Evolutionary conservation across 192 early-diverging fungal species (phyloP), one percentile per base, ranked within the genome.

Genomic region (Gorgonomyces haynaldii): DNA sequence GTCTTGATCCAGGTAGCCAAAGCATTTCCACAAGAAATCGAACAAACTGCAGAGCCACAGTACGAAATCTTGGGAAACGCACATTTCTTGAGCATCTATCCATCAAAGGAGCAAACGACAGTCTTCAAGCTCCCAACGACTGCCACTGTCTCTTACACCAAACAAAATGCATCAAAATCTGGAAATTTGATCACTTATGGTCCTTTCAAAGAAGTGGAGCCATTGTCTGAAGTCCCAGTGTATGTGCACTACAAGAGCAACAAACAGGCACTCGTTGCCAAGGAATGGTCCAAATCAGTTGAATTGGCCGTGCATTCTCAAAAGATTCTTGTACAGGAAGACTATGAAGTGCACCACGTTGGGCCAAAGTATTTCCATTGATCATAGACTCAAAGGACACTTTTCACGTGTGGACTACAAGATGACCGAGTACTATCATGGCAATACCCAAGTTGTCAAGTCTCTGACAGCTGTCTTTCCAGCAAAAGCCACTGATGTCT

Each of bases 221-320:
- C 69, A 13, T 56, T 69, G 26, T 32, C 62, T 8, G 57, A 60
- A 12, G 56, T 47, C 4, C 55, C 57, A 5, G 54, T 81, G 6
- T 52, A 61, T 20, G 55, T 91, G 13, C 84, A 84, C 52, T 95
- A 82, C 57, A 73, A 67, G 50, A 63, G 79, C 29, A 56, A 65
- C 37, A 64, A 74, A 16, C 52, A 81, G 2, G 56, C 83, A 3
- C 57, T 83, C 0, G 74, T 79, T 13, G 64, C 78, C 7, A 75
- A 69, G 29, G 57, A 58, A 3, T 61, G 82, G 20, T 50, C 59
- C 6, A 82, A 83, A 45, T 81, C 88, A 53, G 52, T 95, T 6
- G 80, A 85, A 48, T 62, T 97, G 36, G 86, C 84, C 56, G 89
- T 91, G 53, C 86, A 85, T 82, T 81, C 76, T 20, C 70, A 72